These are phyloP conservation scores for Yamadazyma songkhlaensis DNA, from an alignment of 1,139 yeast species.

Conservation along the genomic window DNA sequence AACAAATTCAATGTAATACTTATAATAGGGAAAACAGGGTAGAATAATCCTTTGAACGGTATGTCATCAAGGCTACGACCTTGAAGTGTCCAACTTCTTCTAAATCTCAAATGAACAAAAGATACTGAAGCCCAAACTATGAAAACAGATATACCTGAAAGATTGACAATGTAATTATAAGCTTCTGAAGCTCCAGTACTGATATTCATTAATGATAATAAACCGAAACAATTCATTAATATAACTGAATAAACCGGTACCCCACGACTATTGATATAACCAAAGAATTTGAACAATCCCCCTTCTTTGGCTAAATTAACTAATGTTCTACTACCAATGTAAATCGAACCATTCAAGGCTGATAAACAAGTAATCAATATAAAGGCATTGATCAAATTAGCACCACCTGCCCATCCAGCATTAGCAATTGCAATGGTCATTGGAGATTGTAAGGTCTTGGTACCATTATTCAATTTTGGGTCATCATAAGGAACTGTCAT, in stretches of 20 bases:
- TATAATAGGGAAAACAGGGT: slow-evolving; percentile 51
- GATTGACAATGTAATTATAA: slow-evolving; percentile 49
- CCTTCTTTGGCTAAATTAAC: slow-evolving; percentile 51
- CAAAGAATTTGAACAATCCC: slow-evolving; percentile 44
- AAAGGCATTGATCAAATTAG: slow-evolving; percentile 49
- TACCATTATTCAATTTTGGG: slow-evolving; percentile 22
- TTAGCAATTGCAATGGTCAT: slow-evolving; percentile 41
- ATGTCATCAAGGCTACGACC: slow-evolving; percentile 46
- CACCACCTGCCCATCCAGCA: slow-evolving; percentile 53
- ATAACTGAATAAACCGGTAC: slow-evolving; percentile 51
- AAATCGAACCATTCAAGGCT: slow-evolving; percentile 53
- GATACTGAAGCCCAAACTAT: slow-evolving; percentile 58
- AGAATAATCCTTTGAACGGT: slow-evolving; percentile 52
- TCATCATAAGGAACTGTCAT: slow-evolving; percentile 55
- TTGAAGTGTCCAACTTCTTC: slow-evolving; percentile 47
- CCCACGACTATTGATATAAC: slow-evolving; percentile 43
- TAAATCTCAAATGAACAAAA: slow-evolving; percentile 47
- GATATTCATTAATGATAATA: slow-evolving; percentile 49
- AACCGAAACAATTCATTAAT: slow-evolving; percentile 46
- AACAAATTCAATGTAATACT: slow-evolving; percentile 52
- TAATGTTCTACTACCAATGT: slow-evolving; percentile 50
- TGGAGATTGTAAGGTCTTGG: slow-evolving; percentile 37
- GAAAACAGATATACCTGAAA: slow-evolving; percentile 56
- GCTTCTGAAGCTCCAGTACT: slow-evolving; percentile 55
- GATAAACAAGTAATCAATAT: slow-evolving; percentile 51